phyloP scores from a whole-genome alignment of 2,329 filamentous ascomycete species.

The Penicillium freii region DNA sequence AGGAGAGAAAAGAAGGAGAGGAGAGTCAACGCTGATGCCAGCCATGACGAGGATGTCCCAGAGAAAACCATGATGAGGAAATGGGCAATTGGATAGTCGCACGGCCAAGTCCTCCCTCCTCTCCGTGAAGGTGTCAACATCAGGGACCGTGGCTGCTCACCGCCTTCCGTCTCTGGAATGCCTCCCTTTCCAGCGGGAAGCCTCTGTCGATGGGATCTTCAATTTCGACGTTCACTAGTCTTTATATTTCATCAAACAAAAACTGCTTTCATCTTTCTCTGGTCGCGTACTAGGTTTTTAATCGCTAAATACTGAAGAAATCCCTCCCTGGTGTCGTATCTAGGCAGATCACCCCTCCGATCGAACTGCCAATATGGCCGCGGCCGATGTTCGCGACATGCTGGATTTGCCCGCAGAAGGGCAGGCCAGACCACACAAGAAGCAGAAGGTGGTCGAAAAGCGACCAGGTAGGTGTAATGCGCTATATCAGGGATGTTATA shows the following conservation, averaged over 20 bases:
- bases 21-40: constrained; percentile 54
- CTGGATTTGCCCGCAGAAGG: constrained; percentile 71
- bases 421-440: constrained; percentile 64
- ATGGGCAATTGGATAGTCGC: constrained; percentile 18
- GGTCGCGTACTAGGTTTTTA: neutral
- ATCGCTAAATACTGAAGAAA: neutral
- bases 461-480: constrained; percentile 49
- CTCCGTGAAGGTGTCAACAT: constrained; percentile 24
- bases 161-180: constrained; percentile 21
- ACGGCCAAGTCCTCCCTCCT: constrained; percentile 4
- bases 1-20: constrained; percentile 63
- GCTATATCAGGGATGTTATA: neutral
- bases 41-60: constrained; percentile 39
- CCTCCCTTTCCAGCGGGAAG: constrained; percentile 25
- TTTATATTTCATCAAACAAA: constrained; percentile 14
- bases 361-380: constrained; percentile 57
- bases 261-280: constrained; percentile 5
- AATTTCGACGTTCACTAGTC: constrained; percentile 1
- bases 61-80: constrained; percentile 35
- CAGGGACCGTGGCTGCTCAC: constrained; percentile 25
- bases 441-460: constrained; percentile 66
- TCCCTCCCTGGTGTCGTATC: neutral
- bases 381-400: constrained; percentile 83
- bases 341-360: neutral
- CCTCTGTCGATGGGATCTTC: constrained; percentile 18